Base-by-base conservation (phyloP, 108 stramenopile species). In the Conticribra guillardii region DNA sequence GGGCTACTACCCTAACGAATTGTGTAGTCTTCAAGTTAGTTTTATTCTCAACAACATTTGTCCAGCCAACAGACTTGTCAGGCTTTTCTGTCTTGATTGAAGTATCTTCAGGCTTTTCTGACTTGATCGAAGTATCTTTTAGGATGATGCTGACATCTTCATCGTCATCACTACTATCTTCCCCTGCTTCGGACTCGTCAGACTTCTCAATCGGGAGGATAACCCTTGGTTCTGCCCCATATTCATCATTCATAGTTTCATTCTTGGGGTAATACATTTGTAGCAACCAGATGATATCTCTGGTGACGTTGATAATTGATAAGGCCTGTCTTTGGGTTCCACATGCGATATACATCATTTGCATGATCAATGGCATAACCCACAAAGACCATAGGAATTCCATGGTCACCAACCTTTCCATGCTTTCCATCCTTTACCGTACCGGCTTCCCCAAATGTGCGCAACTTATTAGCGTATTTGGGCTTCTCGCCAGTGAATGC, bases 231-330 rank as follows among this genome's bases (percentile, higher is more conserved):
- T 51, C 59, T 37, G 69, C 15, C 28, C 2, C 27, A 26, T 16
- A 28, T 19, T 31, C 48, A 49, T 50, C 47, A n/a, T 60, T 14
- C 4, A 17, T 29, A 18, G 2, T 55, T 23, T 22, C 29, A 41
- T 69, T 54, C 19, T 29, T 23, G 18, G 55, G 34, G 26, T 71
- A 77, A 22, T 26, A 82, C 82, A 77, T 74, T n/a, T 66, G 28
- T 8, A 63, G 60, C 32, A 83, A 48, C 73, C 78, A 79, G 23
- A 58, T 74, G 14, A 74, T 47, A 45, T 83, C 77, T 4, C 77
- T 32, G 7, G 69, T 53, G 0, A 49, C 44, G 34, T 52, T 53
- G 23, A 83, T 37, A 14, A 48, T 53, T 53, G 23, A 83, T 37
- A 14, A 48, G 37, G 0, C 54, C 44, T 4, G 73, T 69, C 18